Evolutionary conservation across 2,329 filamentous ascomycete species (phyloP).

Genomic region (Zopfia rhizophila): DNA sequence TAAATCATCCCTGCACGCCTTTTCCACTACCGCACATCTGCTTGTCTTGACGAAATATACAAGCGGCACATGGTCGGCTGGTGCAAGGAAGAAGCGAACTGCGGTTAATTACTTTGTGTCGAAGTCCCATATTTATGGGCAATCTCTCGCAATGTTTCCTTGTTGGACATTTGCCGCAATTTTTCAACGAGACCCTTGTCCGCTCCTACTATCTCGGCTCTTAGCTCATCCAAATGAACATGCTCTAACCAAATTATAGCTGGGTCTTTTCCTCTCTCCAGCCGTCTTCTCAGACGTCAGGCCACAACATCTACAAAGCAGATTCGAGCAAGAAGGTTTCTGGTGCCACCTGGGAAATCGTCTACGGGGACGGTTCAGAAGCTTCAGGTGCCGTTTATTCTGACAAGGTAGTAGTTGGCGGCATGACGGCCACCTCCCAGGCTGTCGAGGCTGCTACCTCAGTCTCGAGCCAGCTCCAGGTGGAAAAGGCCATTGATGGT

Average conservation of each 20-base stretch:
- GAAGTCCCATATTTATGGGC: conserved; percentile 3
- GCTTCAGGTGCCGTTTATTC: conserved; percentile 73
- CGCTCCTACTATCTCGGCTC: background rate
- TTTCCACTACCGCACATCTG: conserved; percentile 14
- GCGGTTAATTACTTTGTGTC: conserved; percentile 2
- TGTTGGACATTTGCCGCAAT: conserved; percentile 1
- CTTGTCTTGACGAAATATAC: conserved; percentile 21
- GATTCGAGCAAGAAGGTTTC: conserved; percentile 56
- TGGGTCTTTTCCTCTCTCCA: conserved; percentile 75
- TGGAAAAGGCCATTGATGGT: conserved; percentile 66
- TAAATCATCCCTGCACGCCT: conserved; percentile 16
- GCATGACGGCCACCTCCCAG: conserved; percentile 68
- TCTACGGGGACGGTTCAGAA: conserved; percentile 72
- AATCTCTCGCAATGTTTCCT: conserved; percentile 11
- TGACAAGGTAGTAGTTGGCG: conserved; percentile 71
- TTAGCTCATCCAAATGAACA: background rate
- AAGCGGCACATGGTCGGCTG: conserved; percentile 1
- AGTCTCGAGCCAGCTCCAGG: conserved; percentile 64
- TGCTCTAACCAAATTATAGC: conserved; percentile 53
- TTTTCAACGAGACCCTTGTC: background rate
- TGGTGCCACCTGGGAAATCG: conserved; percentile 68
- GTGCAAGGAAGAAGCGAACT: conserved; percentile 2
- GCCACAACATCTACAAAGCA: conserved; percentile 69
- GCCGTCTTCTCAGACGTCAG: conserved; percentile 58
- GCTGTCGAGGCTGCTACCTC: conserved; percentile 72